phyloP scores from a whole-genome alignment of 225 moss, liverwort and hornwort genomes.

The Sphagnum contortum region DNA sequence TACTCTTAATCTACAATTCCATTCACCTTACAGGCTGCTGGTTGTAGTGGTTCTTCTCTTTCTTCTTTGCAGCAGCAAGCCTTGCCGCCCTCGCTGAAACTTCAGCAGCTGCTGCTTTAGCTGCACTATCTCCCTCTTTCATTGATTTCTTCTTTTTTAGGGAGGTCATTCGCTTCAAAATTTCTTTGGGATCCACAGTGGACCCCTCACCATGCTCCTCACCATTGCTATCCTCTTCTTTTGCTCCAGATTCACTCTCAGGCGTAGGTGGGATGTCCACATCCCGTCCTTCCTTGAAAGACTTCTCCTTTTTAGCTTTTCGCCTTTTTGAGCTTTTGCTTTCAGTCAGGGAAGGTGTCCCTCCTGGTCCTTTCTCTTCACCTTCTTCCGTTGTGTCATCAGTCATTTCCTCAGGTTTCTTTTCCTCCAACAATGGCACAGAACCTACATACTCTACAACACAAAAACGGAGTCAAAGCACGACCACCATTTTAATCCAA shows the following conservation, averaged over 20 bases:
- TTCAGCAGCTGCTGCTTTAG: constrained; percentile 87
- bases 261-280: constrained; percentile 31
- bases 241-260: constrained; percentile 24
- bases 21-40: constrained; percentile 66
- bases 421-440: constrained; percentile 8
- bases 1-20: constrained; percentile 2
- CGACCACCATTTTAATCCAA: too few species aligned
- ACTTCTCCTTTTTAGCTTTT: constrained; percentile 57
- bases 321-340: constrained; percentile 51
- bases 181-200: constrained; percentile 45
- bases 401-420: constrained; percentile 14
- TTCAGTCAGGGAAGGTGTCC: constrained; percentile 21
- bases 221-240: constrained; percentile 15
- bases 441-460: constrained; percentile 2
- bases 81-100: constrained; percentile 91
- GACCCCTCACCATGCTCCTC: constrained; percentile 32
- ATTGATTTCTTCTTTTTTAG: constrained; percentile 55
- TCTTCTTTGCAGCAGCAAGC: constrained; percentile 76
- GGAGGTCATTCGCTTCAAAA: constrained; percentile 34
- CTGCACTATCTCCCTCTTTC: constrained; percentile 46
- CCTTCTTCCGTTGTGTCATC: constrained; percentile 25
- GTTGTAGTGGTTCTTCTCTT: constrained; percentile 61
- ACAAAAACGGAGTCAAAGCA: too few species aligned
- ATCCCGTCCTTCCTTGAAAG: constrained; percentile 50
- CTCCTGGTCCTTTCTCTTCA: constrained; percentile 9